A percentile compares a stretch with the other conserved stretches of the same genome.
Evolutionary conservation across 2,329 filamentous ascomycete species (phyloP).

Genomic region (Apiospora rasikravindrae): DNA sequence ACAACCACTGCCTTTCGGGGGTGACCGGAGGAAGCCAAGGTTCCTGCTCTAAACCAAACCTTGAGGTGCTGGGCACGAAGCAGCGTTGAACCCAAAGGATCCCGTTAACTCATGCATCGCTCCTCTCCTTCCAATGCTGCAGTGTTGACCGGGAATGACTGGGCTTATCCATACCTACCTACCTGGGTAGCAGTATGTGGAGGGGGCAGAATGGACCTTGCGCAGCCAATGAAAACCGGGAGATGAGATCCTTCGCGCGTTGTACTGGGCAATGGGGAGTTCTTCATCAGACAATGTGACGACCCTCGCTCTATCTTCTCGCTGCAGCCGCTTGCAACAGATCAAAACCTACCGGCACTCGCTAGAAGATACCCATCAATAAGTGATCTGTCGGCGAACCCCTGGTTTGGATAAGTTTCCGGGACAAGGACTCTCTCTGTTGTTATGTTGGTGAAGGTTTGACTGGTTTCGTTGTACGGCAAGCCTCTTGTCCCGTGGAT

Average conservation of each 20-base stretch:
- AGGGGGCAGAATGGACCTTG: neutral
- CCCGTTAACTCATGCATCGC: constrained; percentile 7
- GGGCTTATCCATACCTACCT: constrained; percentile 6
- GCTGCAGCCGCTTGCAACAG: neutral
- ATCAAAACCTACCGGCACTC: neutral
- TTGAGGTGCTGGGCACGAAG: neutral
- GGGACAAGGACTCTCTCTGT: constrained; percentile 5
- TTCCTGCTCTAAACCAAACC: constrained; percentile 5
- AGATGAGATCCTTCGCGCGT: neutral
- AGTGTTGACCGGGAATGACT: neutral
- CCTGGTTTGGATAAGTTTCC: neutral
- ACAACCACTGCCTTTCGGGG: constrained; percentile 1
- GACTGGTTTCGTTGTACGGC: constrained; percentile 15
- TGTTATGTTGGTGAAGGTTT: constrained; percentile 6
- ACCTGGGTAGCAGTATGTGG: neutral
- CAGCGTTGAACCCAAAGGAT: constrained; percentile 14
- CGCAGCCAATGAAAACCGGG: neutral
- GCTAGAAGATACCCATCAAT: neutral
- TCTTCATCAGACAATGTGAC: constrained; percentile 2
- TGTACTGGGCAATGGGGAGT: neutral
- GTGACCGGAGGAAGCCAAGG: neutral
- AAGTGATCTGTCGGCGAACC: neutral
- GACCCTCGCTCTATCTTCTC: neutral
- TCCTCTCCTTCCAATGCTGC: constrained; percentile 10
- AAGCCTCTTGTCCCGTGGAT: constrained; percentile 8